Evolutionary conservation across 192 early-diverging fungal species (phyloP).

Genomic region (Podila clonocystis): DNA sequence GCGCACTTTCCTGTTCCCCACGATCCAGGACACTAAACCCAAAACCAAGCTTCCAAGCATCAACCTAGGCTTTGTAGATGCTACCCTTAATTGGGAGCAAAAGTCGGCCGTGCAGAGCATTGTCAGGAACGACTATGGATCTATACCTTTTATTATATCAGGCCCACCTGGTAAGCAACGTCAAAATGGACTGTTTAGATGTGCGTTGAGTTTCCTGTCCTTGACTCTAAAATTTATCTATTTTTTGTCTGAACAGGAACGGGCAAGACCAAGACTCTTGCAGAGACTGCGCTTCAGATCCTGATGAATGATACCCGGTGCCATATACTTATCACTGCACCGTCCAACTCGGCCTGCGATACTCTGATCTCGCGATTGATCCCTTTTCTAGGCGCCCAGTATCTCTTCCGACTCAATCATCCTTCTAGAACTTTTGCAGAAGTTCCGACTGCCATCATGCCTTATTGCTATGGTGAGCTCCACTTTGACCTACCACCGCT

Average conservation of each 20-base stretch:
- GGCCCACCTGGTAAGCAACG: slow-evolving; percentile 37
- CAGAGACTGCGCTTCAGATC: slow-evolving; percentile 60
- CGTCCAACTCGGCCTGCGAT: slow-evolving; percentile 63
- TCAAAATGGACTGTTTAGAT: not conserved
- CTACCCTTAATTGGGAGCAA: slow-evolving; percentile 46
- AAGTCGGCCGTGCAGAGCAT: slow-evolving; percentile 46
- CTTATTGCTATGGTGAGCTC: slow-evolving; percentile 50
- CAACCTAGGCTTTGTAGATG: slow-evolving; percentile 35
- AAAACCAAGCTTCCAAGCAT: slow-evolving; percentile 31
- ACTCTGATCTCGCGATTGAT: slow-evolving; percentile 60
- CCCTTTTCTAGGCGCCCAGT: slow-evolving; percentile 39
- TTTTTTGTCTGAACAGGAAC: slow-evolving; percentile 49
- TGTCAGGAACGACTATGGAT: slow-evolving; percentile 43
- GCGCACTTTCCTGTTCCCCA: slow-evolving; percentile 44
- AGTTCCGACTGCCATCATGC: slow-evolving; percentile 53
- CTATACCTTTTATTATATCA: slow-evolving; percentile 46
- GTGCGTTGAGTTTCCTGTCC: not conserved
- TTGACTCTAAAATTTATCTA: not conserved
- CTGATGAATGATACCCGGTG: slow-evolving; percentile 42
- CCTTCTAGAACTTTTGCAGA: slow-evolving; percentile 55
- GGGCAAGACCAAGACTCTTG: slow-evolving; percentile 66
- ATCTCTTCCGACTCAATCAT: slow-evolving; percentile 57
- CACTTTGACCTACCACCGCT: slow-evolving; percentile 59
- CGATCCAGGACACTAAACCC: slow-evolving; percentile 27
- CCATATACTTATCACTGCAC: slow-evolving; percentile 63